phyloP scores from a whole-genome alignment of 176 grass and related monocot species.

The Zoysia pacifica region DNA sequence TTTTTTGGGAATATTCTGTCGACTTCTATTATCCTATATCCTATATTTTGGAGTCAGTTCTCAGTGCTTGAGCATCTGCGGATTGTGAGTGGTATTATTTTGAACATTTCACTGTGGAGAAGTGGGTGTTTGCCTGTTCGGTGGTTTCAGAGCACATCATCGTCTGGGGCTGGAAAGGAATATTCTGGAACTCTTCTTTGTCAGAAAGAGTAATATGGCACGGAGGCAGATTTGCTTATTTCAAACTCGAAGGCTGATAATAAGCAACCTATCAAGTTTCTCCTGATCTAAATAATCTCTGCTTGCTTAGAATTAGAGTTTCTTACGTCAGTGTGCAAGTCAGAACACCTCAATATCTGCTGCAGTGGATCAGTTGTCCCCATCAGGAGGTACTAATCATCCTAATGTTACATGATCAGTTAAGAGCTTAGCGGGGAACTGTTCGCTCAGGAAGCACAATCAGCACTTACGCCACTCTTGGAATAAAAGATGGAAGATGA shows the following conservation, averaged over 20 bases:
- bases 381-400: neutral
- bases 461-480: neutral
- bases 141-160: constrained; percentile 21
- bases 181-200: constrained; percentile 1
- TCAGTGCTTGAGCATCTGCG: neutral
- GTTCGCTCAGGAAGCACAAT: constrained; percentile 11
- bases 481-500: neutral
- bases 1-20: constrained; percentile 37
- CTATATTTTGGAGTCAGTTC: neutral
- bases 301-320: neutral
- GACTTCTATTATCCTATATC: neutral
- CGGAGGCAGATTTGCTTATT: neutral
- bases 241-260: neutral
- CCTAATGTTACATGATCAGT: neutral
- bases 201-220: neutral
- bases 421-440: neutral
- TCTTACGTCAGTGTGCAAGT: neutral
- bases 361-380: neutral
- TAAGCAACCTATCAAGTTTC: neutral
- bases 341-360: neutral
- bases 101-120: constrained; percentile 12
- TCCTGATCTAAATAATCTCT: neutral
- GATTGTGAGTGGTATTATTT: neutral
- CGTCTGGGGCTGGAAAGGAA: neutral
- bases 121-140: neutral